A percentile compares a stretch with the other conserved stretches of the same genome.
Evolutionary conservation across 768 basidiomycete genomes (phyloP).

Genomic region (Suillus alpinus): DNA sequence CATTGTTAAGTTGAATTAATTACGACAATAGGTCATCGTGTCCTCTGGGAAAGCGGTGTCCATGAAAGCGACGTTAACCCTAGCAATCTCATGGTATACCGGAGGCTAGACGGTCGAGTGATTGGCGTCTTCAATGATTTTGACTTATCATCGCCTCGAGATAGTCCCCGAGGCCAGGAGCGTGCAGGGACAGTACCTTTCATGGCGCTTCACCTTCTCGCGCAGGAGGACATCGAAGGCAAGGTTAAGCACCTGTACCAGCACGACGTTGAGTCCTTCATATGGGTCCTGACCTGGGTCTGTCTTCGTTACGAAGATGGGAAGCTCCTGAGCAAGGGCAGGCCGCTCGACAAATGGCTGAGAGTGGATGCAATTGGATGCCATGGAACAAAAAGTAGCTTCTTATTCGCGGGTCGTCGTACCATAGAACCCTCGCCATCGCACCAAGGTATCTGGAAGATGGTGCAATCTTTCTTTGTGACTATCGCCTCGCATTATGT

Average conservation of each 20-base stretch:
- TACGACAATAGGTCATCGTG: slow-evolving; percentile 6
- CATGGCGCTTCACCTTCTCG: too few relatives aligned
- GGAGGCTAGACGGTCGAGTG: not conserved
- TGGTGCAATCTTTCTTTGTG: not conserved
- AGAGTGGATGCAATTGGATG: too few relatives aligned
- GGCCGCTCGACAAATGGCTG: not conserved
- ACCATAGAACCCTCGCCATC: not conserved
- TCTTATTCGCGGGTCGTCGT: not conserved
- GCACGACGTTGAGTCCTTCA: not conserved
- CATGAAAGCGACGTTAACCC: slow-evolving; percentile 10
- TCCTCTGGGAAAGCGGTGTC: not conserved
- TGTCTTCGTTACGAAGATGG: not conserved
- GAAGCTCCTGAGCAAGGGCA: not conserved
- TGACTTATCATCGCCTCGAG: slow-evolving; percentile 1
- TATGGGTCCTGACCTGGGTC: slow-evolving; percentile 1
- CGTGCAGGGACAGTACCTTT: slow-evolving; percentile 12
- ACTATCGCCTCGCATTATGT: not conserved
- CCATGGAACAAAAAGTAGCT: too few relatives aligned
- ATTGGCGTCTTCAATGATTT: slow-evolving; percentile 13
- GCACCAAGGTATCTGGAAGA: not conserved
- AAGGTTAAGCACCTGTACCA: not conserved
- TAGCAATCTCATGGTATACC: slow-evolving; percentile 10
- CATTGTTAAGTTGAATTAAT: not conserved
- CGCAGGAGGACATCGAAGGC: not conserved
- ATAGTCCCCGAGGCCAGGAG: not conserved